phyloP scores from a whole-genome alignment of 2,329 filamentous ascomycete species.

The Fusarium nisikadoi region DNA sequence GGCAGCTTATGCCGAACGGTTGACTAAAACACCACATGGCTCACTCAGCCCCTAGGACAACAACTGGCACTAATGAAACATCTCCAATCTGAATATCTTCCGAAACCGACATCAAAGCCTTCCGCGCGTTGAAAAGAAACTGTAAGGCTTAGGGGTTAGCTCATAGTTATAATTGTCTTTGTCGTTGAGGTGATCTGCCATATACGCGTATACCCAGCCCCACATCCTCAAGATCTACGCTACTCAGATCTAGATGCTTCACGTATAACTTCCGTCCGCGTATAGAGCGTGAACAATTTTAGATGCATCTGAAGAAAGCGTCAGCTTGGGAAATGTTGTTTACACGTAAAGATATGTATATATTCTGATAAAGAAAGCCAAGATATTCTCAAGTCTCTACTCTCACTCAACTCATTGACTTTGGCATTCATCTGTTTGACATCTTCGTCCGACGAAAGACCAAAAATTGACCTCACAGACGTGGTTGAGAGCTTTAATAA shows the following conservation, averaged over 20 bases:
- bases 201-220: constrained; percentile 30
- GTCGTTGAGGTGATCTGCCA: not conserved
- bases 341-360: constrained; percentile 28
- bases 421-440: not conserved
- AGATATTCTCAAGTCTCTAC: not conserved
- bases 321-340: not conserved
- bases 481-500: not conserved
- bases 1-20: not conserved
- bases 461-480: not conserved
- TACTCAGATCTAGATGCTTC: constrained; percentile 1
- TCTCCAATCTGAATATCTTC: not conserved
- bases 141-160: constrained; percentile 30
- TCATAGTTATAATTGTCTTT: not conserved
- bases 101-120: not conserved
- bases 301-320: not conserved
- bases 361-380: constrained; percentile 1
- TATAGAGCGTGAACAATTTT: constrained; percentile 13
- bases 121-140: not conserved
- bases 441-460: not conserved
- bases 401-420: not conserved
- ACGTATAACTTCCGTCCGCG: constrained; percentile 20
- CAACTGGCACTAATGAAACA: not conserved
- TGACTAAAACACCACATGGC: not conserved
- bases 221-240: constrained; percentile 3
- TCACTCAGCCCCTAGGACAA: not conserved